phyloP scores from a whole-genome alignment of 2,329 filamentous ascomycete genomes.

The Arthrocladium fulminans region DNA sequence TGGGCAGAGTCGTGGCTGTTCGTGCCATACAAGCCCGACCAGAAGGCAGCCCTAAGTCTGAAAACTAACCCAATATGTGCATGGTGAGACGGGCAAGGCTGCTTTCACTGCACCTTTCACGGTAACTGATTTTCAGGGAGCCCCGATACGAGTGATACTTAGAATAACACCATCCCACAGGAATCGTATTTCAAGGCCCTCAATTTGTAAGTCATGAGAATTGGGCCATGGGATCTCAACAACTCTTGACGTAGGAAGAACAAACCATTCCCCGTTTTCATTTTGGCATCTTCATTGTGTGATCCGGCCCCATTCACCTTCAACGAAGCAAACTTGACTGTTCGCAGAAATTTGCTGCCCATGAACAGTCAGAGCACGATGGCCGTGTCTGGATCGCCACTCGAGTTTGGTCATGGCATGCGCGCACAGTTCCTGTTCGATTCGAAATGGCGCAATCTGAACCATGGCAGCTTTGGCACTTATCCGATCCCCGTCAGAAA shows the following conservation, averaged over 20 bases:
- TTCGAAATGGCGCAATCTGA: slow-evolving; percentile 61
- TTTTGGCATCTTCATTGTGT: too few relatives aligned
- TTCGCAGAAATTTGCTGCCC: not conserved
- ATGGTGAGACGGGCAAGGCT: not conserved
- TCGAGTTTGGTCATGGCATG: slow-evolving; percentile 46
- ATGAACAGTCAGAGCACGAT: slow-evolving; percentile 10
- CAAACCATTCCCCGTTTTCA: too few relatives aligned
- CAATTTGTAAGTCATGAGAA: not conserved
- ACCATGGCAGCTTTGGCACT: slow-evolving; percentile 81
- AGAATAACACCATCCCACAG: not conserved
- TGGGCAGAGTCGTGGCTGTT: too few relatives aligned
- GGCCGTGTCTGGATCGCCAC: slow-evolving; percentile 21
- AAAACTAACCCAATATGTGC: not conserved
- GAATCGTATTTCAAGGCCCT: not conserved
- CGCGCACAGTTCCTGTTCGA: slow-evolving; percentile 62
- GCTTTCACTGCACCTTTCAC: not conserved
- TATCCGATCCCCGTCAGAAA: slow-evolving; percentile 56
- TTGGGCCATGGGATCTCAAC: too few relatives aligned
- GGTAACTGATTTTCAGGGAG: not conserved
- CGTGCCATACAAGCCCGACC: not conserved
- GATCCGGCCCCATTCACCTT: too few relatives aligned
- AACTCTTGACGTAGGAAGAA: too few relatives aligned
- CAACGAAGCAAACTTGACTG: too few relatives aligned
- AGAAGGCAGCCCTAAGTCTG: not conserved
- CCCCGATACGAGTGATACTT: not conserved